Evolutionary conservation across 2,329 filamentous ascomycete species (phyloP).

Genomic region (Hymenoscyphus fraxineus): DNA sequence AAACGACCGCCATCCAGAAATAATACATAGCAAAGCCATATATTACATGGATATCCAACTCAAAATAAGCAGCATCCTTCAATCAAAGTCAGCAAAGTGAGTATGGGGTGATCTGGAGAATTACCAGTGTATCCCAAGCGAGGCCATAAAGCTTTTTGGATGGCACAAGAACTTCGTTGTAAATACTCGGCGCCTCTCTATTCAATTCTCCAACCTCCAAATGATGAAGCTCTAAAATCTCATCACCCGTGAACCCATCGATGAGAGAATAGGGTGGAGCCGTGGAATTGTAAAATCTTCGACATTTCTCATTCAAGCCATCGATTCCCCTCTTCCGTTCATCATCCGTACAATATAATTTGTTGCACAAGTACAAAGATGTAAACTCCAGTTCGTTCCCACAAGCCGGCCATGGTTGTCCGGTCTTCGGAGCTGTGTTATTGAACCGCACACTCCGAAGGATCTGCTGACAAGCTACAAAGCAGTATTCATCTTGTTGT

Average conservation of each 20-base stretch:
- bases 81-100: not conserved
- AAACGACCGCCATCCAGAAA: constrained; percentile 42
- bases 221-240: not conserved
- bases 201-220: not conserved
- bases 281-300: not conserved
- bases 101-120: not conserved
- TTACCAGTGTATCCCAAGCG: constrained; percentile 3
- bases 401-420: constrained; percentile 2
- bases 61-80: constrained; percentile 39
- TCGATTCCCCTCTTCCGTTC: not conserved
- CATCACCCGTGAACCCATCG: not conserved
- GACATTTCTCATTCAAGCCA: not conserved
- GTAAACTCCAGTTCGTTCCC: not conserved
- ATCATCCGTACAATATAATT: not conserved
- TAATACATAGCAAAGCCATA: constrained; percentile 41
- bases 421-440: not conserved
- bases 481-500: constrained; percentile 1
- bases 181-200: not conserved
- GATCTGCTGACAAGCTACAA: constrained; percentile 5
- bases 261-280: not conserved
- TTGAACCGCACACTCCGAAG: constrained; percentile 1
- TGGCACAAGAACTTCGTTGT: constrained; percentile 3
- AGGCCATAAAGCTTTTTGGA: constrained; percentile 1
- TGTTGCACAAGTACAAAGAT: constrained; percentile 5
- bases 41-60: constrained; percentile 33